phyloP scores from a whole-genome alignment of 2,329 filamentous ascomycete genomes.

The Trichoderma lentiforme region DNA sequence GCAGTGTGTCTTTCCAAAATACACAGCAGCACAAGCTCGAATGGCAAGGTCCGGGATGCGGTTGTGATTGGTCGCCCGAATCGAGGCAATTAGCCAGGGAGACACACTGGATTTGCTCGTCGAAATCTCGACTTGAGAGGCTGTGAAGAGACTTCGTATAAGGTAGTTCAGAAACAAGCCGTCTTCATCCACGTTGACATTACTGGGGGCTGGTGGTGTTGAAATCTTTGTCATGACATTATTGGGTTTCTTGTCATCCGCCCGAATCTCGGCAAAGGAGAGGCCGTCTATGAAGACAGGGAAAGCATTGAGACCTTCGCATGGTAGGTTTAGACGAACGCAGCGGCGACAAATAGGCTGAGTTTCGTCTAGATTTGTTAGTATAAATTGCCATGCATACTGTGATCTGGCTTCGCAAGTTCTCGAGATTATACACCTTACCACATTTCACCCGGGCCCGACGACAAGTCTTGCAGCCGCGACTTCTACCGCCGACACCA shows the following conservation, averaged over 20 bases:
- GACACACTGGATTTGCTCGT: neutral
- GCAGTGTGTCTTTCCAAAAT: neutral
- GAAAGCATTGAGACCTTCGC: neutral
- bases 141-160: neutral
- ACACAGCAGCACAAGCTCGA: conserved; percentile 1
- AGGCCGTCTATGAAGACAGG: neutral
- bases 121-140: neutral
- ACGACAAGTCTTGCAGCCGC: conserved; percentile 4
- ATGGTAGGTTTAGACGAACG: neutral
- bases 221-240: neutral
- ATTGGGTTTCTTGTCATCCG: neutral
- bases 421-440: neutral
- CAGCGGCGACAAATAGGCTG: neutral
- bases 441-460: conserved; percentile 9
- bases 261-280: neutral
- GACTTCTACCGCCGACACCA: neutral
- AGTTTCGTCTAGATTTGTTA: neutral
- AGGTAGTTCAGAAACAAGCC: neutral
- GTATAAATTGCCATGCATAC: neutral
- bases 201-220: neutral
- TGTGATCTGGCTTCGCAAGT: neutral
- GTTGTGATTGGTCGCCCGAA: neutral
- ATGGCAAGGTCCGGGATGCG: neutral
- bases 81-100: neutral
- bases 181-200: neutral